phyloP scores from a whole-genome alignment of 768 basidiomycete species.

The Lactifluus rugatus region DNA sequence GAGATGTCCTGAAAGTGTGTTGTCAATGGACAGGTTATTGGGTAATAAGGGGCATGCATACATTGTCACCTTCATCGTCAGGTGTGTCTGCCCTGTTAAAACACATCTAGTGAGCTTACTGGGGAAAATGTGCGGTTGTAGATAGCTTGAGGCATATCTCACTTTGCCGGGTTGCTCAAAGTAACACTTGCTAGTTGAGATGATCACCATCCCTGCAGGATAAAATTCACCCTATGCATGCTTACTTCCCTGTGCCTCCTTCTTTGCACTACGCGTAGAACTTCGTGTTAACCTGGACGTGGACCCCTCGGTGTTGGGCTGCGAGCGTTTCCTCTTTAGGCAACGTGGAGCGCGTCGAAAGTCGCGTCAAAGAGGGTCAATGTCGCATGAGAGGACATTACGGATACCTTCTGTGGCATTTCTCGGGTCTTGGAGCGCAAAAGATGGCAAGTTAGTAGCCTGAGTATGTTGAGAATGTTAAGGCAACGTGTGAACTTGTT shows the following conservation, averaged over 20 bases:
- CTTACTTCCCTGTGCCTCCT: constrained; percentile 23
- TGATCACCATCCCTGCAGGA: neutral
- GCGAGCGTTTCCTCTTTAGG: constrained; percentile 51
- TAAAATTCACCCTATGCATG: neutral
- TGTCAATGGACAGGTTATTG: neutral
- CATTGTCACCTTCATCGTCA: constrained; percentile 1
- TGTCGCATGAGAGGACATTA: neutral
- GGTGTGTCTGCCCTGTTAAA: neutral
- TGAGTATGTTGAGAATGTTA: constrained; percentile 10
- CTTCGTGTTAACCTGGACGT: constrained; percentile 39
- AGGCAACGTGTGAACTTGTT: neutral
- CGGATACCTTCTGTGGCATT: constrained; percentile 18
- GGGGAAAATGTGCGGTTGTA: neutral
- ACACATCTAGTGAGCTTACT: neutral
- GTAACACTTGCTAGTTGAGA: neutral
- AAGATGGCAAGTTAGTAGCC: constrained; percentile 9
- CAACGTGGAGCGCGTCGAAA: neutral
- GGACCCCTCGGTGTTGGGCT: constrained; percentile 26
- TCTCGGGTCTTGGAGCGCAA: neutral
- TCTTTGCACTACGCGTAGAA: constrained; percentile 30
- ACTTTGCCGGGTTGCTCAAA: neutral
- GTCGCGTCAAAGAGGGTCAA: neutral
- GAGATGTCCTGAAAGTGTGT: constrained; percentile 7
- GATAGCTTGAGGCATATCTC: neutral
- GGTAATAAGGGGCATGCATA: neutral